These are phyloP conservation scores for Boletellus deceptivus DNA, from an alignment of 1,284 basidiomycete species.

Conservation along the genomic window DNA sequence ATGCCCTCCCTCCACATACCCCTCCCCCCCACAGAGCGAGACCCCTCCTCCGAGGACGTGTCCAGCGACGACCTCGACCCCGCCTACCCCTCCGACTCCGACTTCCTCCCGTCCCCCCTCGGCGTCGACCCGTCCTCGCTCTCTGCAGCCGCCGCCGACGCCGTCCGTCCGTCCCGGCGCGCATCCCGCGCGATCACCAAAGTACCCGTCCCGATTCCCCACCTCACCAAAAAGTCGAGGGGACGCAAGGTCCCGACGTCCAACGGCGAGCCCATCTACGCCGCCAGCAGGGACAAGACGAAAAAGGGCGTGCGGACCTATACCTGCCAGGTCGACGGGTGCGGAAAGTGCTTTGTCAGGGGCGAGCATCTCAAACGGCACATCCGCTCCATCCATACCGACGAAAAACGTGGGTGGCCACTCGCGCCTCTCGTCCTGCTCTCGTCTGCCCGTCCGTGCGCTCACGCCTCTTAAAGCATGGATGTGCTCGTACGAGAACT, in stretches of 20 bases:
- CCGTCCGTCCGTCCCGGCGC: conserved; percentile 21
- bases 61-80: conserved; percentile 20
- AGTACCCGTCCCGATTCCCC: conserved; percentile 62
- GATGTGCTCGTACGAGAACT: conserved; percentile 64
- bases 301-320: conserved; percentile 43
- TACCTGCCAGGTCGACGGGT: conserved; percentile 50
- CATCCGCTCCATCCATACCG: conserved; percentile 63
- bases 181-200: conserved; percentile 21
- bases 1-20: conserved; percentile 10
- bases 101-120: conserved; percentile 18
- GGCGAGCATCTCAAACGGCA: conserved; percentile 72
- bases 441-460: not conserved
- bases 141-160: not conserved
- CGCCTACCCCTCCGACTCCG: conserved; percentile 23
- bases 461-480: conserved; percentile 43
- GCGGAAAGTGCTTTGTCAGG: conserved; percentile 57
- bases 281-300: conserved; percentile 28
- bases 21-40: not conserved
- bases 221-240: conserved; percentile 74
- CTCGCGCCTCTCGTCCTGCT: not conserved
- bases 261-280: conserved; percentile 23
- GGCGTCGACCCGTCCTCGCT: conserved; percentile 10
- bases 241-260: conserved; percentile 67
- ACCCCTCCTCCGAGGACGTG: conserved; percentile 14
- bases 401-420: conserved; percentile 58